A percentile compares a stretch with the other conserved stretches of the same genome.
phyloP scores from a whole-genome alignment of 129 eudicot species.

The Saussurea involucrata region DNA sequence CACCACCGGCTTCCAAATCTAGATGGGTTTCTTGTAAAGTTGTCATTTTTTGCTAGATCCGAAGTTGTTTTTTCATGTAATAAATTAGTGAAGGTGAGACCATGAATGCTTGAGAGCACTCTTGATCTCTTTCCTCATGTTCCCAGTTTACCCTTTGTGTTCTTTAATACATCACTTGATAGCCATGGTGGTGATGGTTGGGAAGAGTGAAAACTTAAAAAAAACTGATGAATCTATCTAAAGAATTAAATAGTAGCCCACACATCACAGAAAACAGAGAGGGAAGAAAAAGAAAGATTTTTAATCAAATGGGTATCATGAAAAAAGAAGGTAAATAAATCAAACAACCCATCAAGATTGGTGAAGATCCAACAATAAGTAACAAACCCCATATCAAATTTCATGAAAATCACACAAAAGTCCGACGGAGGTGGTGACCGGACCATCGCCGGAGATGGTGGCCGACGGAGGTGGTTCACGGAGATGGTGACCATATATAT shows the following conservation, averaged over 20 bases:
- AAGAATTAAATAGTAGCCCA: slow-evolving; percentile 28
- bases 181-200: slow-evolving; percentile 26
- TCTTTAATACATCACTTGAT: slow-evolving; percentile 3
- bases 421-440: no score
- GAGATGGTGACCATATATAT: no score
- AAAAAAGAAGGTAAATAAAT: no score
- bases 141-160: background rate
- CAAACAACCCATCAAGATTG: no score
- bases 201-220: slow-evolving; percentile 22
- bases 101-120: slow-evolving; percentile 39
- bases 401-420: no score
- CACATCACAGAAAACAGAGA: slow-evolving; percentile 30
- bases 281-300: slow-evolving; percentile 3
- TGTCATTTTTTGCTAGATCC: slow-evolving; percentile 40
- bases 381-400: no score
- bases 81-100: slow-evolving; percentile 26
- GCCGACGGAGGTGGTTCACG: no score
- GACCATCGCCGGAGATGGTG: no score
- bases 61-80: slow-evolving; percentile 36
- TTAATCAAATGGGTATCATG: no score
- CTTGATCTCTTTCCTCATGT: slow-evolving; percentile 9
- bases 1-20: slow-evolving; percentile 37
- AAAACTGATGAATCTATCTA: slow-evolving; percentile 15
- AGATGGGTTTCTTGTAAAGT: slow-evolving; percentile 38
- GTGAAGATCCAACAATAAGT: no score